A percentile compares a stretch with the other conserved stretches of the same genome.
Evolutionary conservation across 2,329 filamentous ascomycete genomes (phyloP).

Genomic region (Pleomassaria siparia): DNA sequence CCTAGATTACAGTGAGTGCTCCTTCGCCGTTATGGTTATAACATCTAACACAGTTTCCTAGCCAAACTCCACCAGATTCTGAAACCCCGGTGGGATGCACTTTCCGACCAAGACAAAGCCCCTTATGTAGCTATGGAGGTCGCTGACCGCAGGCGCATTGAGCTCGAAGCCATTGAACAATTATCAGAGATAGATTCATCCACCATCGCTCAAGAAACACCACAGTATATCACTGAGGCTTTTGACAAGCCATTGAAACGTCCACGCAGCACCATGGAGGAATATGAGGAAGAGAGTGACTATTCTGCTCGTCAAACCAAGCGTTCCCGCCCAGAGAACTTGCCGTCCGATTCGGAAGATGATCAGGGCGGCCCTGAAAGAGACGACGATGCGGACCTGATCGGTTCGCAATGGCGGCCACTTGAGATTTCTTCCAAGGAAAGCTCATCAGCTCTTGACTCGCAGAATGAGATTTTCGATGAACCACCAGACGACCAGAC

Average conservation of each 20-base stretch:
- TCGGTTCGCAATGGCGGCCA: slow-evolving; percentile 17
- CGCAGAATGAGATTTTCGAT: not conserved
- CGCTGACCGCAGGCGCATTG: slow-evolving; percentile 5
- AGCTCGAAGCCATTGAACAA: slow-evolving; percentile 7
- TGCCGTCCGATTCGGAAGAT: not conserved
- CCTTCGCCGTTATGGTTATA: not conserved
- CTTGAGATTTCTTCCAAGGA: slow-evolving; percentile 25
- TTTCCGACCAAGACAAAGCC: slow-evolving; percentile 21
- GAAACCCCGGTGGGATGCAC: slow-evolving; percentile 16
- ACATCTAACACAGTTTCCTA: slow-evolving; percentile 8
- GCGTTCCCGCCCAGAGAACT: not conserved
- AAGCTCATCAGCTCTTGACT: slow-evolving; percentile 13
- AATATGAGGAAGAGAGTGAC: slow-evolving; percentile 1
- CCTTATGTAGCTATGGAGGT: slow-evolving; percentile 19
- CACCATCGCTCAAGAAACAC: slow-evolving; percentile 26
- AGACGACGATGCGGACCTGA: not conserved
- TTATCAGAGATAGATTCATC: slow-evolving; percentile 14
- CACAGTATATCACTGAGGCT: slow-evolving; percentile 22
- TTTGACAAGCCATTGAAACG: slow-evolving; percentile 25
- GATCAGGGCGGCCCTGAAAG: not conserved
- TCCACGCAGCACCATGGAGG: slow-evolving; percentile 11
- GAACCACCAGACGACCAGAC: not conserved
- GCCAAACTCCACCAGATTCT: slow-evolving; percentile 19
- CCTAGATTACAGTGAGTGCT: slow-evolving; percentile 17
- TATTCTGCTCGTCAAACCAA: not conserved